A percentile compares a stretch with the other conserved stretches of the same genome.
phyloP scores from a whole-genome alignment of 352 stramenopile species.

The Phytophthora multivora region DNA sequence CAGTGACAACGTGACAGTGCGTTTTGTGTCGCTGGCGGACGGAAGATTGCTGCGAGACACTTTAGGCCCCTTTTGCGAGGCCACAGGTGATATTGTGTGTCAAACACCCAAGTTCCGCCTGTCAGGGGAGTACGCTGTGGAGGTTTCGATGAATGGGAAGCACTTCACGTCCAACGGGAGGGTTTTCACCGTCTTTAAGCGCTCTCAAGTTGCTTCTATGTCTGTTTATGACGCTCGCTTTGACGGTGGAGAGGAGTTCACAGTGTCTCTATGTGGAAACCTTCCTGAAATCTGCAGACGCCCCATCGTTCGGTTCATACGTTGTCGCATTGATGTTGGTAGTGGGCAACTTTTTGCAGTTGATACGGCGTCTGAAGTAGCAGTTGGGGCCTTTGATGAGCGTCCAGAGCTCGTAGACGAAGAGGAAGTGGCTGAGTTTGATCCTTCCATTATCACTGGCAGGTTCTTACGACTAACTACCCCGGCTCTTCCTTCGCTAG shows the following conservation, averaged over 20 bases:
- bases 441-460: constrained; percentile 16
- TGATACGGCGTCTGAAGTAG: neutral
- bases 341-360: constrained; percentile 6
- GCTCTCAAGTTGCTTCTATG: constrained; percentile 39
- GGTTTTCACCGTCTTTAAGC: constrained; percentile 62
- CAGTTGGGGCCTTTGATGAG: constrained; percentile 20
- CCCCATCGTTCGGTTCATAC: constrained; percentile 48
- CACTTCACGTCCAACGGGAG: constrained; percentile 72
- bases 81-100: constrained; percentile 60
- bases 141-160: constrained; percentile 83
- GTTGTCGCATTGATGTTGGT: constrained; percentile 19
- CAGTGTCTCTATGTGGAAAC: constrained; percentile 43
- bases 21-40: constrained; percentile 69
- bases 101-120: constrained; percentile 68
- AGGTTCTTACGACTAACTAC: constrained; percentile 33
- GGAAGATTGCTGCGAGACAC: constrained; percentile 55
- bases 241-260: constrained; percentile 34
- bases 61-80: constrained; percentile 44
- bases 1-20: constrained; percentile 77
- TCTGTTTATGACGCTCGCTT: constrained; percentile 51
- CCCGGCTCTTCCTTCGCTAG: constrained; percentile 25
- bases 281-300: constrained; percentile 41
- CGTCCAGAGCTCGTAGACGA: constrained; percentile 16
- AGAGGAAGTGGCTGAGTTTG: constrained; percentile 14
- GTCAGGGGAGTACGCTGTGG: constrained; percentile 61